Conservation (phyloP, 31 red algal species). For the Bonnemaisonia californica region DNA sequence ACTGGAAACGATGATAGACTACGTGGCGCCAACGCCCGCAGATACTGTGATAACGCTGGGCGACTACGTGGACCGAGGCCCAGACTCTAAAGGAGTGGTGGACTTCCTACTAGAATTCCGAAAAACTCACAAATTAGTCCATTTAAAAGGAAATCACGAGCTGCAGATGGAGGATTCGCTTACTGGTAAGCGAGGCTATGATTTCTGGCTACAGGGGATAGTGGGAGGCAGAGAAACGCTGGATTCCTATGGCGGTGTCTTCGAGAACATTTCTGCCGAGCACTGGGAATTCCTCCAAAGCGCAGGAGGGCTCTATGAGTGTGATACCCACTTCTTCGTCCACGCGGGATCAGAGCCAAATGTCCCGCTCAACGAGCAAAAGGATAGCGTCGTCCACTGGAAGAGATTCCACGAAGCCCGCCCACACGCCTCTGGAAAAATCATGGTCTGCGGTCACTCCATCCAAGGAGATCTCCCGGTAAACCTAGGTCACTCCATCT, state of each 20-base stretch:
- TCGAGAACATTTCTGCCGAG: neutral
- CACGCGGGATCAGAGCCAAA: conserved; percentile 1
- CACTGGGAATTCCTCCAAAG: conserved; percentile 4
- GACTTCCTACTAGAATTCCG: conserved; percentile 4
- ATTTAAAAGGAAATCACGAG: conserved; percentile 1
- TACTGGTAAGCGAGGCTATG: neutral
- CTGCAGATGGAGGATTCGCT: neutral
- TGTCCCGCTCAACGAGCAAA: neutral
- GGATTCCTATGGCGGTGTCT: neutral
- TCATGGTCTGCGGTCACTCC: neutral
- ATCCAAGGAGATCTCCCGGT: neutral
- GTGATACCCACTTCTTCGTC: neutral
- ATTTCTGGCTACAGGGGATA: neutral
- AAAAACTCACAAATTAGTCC: neutral
- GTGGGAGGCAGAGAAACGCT: neutral
- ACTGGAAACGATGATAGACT: too few relatives aligned
- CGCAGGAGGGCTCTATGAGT: neutral
- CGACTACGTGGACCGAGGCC: too few relatives aligned
- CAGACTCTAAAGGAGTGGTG: too few relatives aligned
- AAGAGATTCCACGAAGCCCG: neutral
- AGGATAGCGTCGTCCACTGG: neutral
- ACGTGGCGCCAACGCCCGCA: too few relatives aligned
- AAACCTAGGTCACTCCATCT: neutral
- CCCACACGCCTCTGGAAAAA: neutral
- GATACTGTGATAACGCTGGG: too few relatives aligned